These are phyloP conservation scores for Schizophyllum commune DNA, from an alignment of 1,284 basidiomycete genomes.

Conservation along the genomic window DNA sequence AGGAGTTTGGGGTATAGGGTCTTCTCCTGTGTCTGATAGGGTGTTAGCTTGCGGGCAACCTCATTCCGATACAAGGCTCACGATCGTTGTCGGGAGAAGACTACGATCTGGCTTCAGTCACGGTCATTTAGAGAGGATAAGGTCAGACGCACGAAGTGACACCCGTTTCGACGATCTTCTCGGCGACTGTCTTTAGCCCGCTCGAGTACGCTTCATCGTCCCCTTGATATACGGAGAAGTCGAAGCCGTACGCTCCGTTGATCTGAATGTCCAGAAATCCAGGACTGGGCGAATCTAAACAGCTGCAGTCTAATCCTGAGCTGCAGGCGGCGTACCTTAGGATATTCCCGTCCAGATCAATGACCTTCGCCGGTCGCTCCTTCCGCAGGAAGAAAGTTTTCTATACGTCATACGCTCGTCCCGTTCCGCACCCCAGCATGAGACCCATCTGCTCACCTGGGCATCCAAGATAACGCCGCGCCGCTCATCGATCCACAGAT, in stretches of 20 bases:
- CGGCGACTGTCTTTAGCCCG: constrained; percentile 67
- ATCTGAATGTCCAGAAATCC: constrained; percentile 78
- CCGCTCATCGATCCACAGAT: constrained; percentile 71
- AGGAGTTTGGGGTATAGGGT: constrained; percentile 64
- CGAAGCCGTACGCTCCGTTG: constrained; percentile 86
- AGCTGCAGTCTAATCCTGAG: neutral
- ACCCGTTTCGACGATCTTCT: constrained; percentile 78
- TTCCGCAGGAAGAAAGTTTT: constrained; percentile 58
- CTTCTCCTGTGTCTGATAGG: constrained; percentile 61
- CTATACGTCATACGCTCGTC: constrained; percentile 22
- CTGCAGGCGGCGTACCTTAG: constrained; percentile 40
- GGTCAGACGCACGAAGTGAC: constrained; percentile 65
- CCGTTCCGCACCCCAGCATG: neutral
- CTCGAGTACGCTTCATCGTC: constrained; percentile 60
- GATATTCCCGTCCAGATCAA: constrained; percentile 68
- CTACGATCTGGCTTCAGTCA: constrained; percentile 23
- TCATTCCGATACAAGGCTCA: constrained; percentile 28
- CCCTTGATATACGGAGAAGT: constrained; percentile 76
- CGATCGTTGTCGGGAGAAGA: constrained; percentile 73
- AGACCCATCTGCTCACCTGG: constrained; percentile 37
- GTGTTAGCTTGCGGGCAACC: constrained; percentile 1
- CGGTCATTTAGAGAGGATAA: constrained; percentile 1
- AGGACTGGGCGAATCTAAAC: constrained; percentile 38
- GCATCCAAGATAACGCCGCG: constrained; percentile 65
- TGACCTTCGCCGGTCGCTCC: constrained; percentile 52